A percentile compares a stretch with the other conserved stretches of the same genome.
Conservation (phyloP, 169 alveolate genomes). For the Theileria orientalis region DNA sequence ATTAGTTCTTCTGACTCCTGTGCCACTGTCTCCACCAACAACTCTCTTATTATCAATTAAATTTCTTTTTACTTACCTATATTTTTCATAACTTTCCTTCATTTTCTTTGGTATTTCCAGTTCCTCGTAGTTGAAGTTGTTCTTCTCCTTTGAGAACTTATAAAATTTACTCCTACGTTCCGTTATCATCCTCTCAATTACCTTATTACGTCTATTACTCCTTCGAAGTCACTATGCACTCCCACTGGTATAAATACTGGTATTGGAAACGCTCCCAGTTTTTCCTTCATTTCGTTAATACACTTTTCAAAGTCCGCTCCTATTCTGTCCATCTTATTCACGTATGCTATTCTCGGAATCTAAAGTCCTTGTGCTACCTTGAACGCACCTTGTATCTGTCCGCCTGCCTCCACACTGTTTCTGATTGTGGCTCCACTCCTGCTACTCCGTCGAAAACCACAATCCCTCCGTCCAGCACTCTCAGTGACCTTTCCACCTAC, state of each 20-base stretch:
- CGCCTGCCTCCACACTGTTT: slow-evolving; percentile 93
- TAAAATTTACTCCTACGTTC: slow-evolving; percentile 39
- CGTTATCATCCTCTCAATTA: slow-evolving; percentile 27
- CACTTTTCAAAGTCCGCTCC: slow-evolving; percentile 88
- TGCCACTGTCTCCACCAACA: slow-evolving; percentile 78
- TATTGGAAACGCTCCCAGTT: slow-evolving; percentile 83
- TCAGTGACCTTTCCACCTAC: slow-evolving; percentile 88
- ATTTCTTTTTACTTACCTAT: slow-evolving; percentile 8
- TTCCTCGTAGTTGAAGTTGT: slow-evolving; percentile 36
- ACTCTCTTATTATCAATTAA: slow-evolving; percentile 54
- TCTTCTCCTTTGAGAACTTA: slow-evolving; percentile 56
- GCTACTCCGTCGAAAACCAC: slow-evolving; percentile 95
- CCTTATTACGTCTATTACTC: slow-evolving; percentile 85
- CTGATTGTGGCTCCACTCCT: slow-evolving; percentile 95
- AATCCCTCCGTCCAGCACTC: slow-evolving; percentile 96
- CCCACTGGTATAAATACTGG: slow-evolving; percentile 89
- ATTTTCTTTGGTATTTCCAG: slow-evolving; percentile 50
- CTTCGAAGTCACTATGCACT: slow-evolving; percentile 79
- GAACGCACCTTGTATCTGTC: slow-evolving; percentile 72
- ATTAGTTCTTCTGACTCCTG: slow-evolving; percentile 84
- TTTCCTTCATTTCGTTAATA: slow-evolving; percentile 79
- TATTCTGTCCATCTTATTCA: slow-evolving; percentile 92
- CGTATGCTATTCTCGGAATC: slow-evolving; percentile 88
- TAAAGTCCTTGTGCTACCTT: neutral
- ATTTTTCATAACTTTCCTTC: slow-evolving; percentile 34